Evolutionary conservation across 805 yeast species (phyloP), one percentile per base, ranked within the genome.

Genomic region (Barnettozyma californica): DNA sequence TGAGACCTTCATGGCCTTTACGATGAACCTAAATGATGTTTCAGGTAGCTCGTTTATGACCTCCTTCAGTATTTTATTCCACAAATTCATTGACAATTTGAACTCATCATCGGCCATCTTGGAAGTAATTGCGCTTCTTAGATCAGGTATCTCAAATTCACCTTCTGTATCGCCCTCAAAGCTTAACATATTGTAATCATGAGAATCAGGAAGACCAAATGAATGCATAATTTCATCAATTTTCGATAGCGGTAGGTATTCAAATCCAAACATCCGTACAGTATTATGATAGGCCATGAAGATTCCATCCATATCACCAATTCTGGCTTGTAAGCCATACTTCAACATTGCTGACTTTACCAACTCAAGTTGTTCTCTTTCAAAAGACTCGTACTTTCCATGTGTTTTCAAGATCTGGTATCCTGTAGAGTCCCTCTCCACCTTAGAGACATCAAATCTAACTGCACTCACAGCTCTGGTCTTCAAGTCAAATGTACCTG

Each of bases 271-370:
- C 57, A 91, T 77, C 43, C 81, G 70, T 27, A 78, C 73, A 45
- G 89, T 76, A 63, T 91, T 92, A 65, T 92, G 99, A 64, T 83
- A 92, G 0, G 97, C 97, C 14, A 92, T 74, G 56, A 87, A 89
- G 2, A 94, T 88, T 6, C 99, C 99, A 66, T 91, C 97, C 98
- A 94, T 92, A 58, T 86, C 82, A 3, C 98, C 99, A 38, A 92
- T 86, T 53, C 97, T 74, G 0, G 97, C 98, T 65, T 94, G 98
- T 55, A 92, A 72, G 2, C 87, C 77, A 61, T 92, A 92, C 67
- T 92, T 92, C 56, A 92, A 69, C 67, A 92, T 67, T 0, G 94
- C 84, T 2, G 92, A 78, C 49, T 87, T 69, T 16, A 83, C 77
- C 57, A 92, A 74, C 59, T 92, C 98, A 52, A 70, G 74, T 62